Conservation (phyloP, 208 protist genomes). For the Leptomonas seymouri region DNA sequence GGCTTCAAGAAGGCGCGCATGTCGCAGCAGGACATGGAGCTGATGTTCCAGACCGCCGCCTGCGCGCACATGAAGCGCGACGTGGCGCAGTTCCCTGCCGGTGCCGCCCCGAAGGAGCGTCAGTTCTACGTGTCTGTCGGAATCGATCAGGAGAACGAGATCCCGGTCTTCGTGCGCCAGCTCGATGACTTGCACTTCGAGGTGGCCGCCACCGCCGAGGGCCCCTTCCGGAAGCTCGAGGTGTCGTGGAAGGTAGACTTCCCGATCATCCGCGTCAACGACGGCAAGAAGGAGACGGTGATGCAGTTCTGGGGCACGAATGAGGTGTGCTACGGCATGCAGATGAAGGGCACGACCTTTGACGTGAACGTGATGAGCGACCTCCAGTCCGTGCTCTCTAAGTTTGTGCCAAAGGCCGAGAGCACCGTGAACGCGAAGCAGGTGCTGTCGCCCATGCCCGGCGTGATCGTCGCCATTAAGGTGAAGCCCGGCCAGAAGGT, state of each 20-base stretch:
- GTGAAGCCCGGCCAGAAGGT: conserved; percentile 84
- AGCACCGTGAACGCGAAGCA: conserved; percentile 35
- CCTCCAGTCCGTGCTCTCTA: conserved; percentile 36
- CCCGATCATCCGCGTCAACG: conserved; percentile 39
- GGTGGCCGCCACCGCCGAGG: conserved; percentile 18
- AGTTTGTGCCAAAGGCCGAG: conserved; percentile 35
- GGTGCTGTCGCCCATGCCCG: conserved; percentile 92
- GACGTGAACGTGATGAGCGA: conserved; percentile 40
- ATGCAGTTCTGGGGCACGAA: conserved; percentile 49
- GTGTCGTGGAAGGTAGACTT: conserved; percentile 37
- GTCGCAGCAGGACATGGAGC: conserved; percentile 25
- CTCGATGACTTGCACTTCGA: conserved; percentile 32
- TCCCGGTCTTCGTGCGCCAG: conserved; percentile 32
- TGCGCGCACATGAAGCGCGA: conserved; percentile 37
- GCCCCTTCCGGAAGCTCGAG: conserved; percentile 31
- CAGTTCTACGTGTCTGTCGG: conserved; percentile 33
- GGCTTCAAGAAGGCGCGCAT: conserved; percentile 43
- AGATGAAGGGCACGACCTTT: conserved; percentile 45
- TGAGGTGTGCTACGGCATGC: conserved; percentile 44
- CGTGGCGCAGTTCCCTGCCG: conserved; percentile 11
- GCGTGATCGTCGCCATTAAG: conserved; percentile 88
- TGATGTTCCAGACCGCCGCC: conserved; percentile 30
- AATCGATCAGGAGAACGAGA: conserved; percentile 29
- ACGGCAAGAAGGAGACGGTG: conserved; percentile 33
- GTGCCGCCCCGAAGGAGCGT: conserved; percentile 9